Evolutionary conservation across 345 rosid genomes (phyloP).

Genomic region (Fremontodendron californicum): DNA sequence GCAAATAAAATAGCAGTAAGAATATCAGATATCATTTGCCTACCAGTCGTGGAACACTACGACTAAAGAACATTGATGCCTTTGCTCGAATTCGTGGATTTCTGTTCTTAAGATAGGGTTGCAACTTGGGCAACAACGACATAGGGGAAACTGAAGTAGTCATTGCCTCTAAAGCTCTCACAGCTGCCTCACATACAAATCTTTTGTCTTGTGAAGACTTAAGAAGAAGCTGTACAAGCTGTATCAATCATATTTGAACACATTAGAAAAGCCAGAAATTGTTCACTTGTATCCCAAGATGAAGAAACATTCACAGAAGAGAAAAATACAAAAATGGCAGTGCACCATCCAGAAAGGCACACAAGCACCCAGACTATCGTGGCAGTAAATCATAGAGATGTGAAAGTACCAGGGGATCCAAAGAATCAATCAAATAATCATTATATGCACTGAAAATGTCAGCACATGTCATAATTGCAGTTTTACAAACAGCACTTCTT

Average conservation of each 20-base stretch:
- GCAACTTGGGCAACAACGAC: constrained; percentile 61
- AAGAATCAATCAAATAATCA: constrained; percentile 55
- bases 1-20: not conserved
- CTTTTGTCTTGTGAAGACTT: constrained; percentile 94
- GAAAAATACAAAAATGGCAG: constrained; percentile 2
- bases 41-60: constrained; percentile 82
- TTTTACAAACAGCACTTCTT: constrained; percentile 95
- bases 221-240: constrained; percentile 92
- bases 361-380: not conserved
- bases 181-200: constrained; percentile 97
- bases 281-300: not conserved
- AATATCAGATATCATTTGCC: constrained; percentile 12
- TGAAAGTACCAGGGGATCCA: constrained; percentile 71
- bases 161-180: constrained; percentile 73
- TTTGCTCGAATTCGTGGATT: constrained; percentile 93
- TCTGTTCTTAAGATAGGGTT: constrained; percentile 75
- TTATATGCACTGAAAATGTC: constrained; percentile 76
- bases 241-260: constrained; percentile 24
- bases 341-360: not conserved
- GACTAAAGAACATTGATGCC: constrained; percentile 78
- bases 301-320: not conserved
- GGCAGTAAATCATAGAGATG: not conserved
- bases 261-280: constrained; percentile 9
- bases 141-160: constrained; percentile 65
- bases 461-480: constrained; percentile 86